A percentile compares a stretch with the other conserved stretches of the same genome.
Conservation (phyloP, 768 basidiomycete species). For the Tephrocybe sp. region DNA sequence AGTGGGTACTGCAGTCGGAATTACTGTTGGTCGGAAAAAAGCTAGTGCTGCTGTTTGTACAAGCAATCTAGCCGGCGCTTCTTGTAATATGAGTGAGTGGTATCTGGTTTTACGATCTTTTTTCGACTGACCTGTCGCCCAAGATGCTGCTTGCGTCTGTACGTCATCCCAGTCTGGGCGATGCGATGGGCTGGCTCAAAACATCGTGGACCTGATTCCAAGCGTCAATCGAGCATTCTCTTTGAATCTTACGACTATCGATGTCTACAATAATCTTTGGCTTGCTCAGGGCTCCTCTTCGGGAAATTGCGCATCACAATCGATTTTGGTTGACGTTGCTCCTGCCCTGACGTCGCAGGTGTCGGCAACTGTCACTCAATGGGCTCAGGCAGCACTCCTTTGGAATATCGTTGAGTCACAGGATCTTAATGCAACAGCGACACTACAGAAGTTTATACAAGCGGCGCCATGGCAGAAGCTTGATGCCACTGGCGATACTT, state of each 20-base stretch:
- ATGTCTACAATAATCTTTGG: conserved; percentile 53
- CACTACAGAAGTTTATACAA: conserved; percentile 46
- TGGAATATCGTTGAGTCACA: conserved; percentile 59
- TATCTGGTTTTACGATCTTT: not conserved
- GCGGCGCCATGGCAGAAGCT: conserved; percentile 49
- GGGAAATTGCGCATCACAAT: conserved; percentile 52
- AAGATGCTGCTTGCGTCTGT: conserved; percentile 66
- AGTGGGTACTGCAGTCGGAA: conserved; percentile 45
- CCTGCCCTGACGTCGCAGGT: conserved; percentile 36
- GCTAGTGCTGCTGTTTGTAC: conserved; percentile 31
- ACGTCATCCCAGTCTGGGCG: conserved; percentile 40
- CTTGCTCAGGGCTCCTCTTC: conserved; percentile 42
- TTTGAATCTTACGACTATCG: conserved; percentile 40
- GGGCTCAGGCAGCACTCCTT: conserved; percentile 59
- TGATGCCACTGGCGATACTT: conserved; percentile 35
- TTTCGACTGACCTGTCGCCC: conserved; percentile 3
- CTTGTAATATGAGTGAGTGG: conserved; percentile 57
- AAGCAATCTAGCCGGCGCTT: conserved; percentile 44
- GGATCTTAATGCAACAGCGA: conserved; percentile 35
- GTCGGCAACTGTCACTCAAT: conserved; percentile 51
- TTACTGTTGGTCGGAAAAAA: conserved; percentile 35
- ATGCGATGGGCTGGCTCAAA: conserved; percentile 56
- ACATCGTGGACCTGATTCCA: conserved; percentile 49
- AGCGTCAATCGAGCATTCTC: conserved; percentile 46
- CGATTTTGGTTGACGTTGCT: conserved; percentile 54